phyloP scores from a whole-genome alignment of 2,329 filamentous ascomycete species.

The Cladosporium cucumerinum region DNA sequence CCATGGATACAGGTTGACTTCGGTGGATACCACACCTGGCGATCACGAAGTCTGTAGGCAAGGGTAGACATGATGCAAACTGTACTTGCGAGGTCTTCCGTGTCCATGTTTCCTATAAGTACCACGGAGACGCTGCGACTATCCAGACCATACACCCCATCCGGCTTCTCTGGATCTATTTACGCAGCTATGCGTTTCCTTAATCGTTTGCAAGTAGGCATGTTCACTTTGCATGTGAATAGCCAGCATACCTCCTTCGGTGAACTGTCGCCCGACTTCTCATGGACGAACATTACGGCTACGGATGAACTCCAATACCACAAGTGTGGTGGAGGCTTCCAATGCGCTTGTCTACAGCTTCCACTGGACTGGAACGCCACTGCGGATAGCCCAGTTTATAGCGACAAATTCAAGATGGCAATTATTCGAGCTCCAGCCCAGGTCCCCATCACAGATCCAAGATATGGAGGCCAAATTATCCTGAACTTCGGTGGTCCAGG shows the following conservation, averaged over 20 bases:
- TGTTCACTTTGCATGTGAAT: background rate
- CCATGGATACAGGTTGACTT: too few species aligned
- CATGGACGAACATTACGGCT: background rate
- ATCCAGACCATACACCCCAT: background rate
- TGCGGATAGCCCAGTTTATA: conserved; percentile 26
- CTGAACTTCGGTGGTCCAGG: background rate
- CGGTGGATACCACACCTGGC: background rate
- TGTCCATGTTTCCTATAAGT: background rate
- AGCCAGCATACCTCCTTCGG: background rate
- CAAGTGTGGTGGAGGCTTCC: conserved; percentile 43
- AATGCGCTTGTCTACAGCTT: conserved; percentile 47
- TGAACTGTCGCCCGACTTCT: background rate
- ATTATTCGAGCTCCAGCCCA: conserved; percentile 45
- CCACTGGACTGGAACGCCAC: conserved; percentile 42
- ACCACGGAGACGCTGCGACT: background rate
- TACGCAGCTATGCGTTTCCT: background rate
- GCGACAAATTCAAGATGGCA: conserved; percentile 32
- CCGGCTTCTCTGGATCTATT: background rate
- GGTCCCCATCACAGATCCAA: conserved; percentile 36
- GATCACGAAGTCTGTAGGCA: background rate
- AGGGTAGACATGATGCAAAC: background rate
- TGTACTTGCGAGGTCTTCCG: background rate
- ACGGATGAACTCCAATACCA: background rate
- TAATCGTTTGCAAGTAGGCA: background rate
- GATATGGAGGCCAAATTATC: conserved; percentile 26